Conservation (phyloP, 176 grass and related monocot genomes). For the Otatea glauca region DNA sequence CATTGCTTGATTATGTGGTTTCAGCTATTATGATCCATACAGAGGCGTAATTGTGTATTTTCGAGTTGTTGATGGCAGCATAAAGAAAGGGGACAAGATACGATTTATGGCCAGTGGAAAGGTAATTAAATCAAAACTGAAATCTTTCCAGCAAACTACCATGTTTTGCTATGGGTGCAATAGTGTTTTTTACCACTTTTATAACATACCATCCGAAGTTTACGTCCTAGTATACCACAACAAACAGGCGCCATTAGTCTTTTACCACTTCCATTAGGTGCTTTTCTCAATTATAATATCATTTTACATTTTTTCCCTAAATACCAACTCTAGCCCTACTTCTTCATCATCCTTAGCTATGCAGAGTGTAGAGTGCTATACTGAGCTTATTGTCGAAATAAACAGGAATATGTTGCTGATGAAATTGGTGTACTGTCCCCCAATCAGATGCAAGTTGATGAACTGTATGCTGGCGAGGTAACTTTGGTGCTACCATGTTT, state of each 20-base stretch:
- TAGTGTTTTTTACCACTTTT: conserved; percentile 20
- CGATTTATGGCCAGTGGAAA: conserved; percentile 92
- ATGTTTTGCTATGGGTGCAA: neutral
- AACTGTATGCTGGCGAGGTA: conserved; percentile 94
- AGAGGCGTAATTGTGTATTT: conserved; percentile 99
- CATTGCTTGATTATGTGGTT: conserved; percentile 44
- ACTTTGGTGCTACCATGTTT: conserved; percentile 36
- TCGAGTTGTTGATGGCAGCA: conserved; percentile 79
- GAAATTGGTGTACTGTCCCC: conserved; percentile 97
- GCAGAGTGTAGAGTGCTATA: conserved; percentile 26
- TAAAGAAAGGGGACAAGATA: conserved; percentile 93
- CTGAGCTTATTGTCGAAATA: conserved; percentile 53
- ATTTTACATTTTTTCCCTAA: conserved; percentile 13
- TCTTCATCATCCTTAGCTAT: conserved; percentile 30
- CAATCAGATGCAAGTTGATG: conserved; percentile 83
- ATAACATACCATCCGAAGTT: conserved; percentile 23
- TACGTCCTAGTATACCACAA: neutral
- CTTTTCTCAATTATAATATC: conserved; percentile 31
- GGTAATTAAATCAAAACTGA: conserved; percentile 52
- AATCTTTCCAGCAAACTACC: conserved; percentile 10
- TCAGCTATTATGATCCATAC: conserved; percentile 96
- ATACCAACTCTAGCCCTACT: neutral
- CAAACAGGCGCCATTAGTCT: conserved; percentile 1
- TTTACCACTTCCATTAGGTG: conserved; percentile 30
- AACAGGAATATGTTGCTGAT: conserved; percentile 85